Conservation (phyloP, 2,329 filamentous ascomycete genomes). For the Epichloe gansuensis region DNA sequence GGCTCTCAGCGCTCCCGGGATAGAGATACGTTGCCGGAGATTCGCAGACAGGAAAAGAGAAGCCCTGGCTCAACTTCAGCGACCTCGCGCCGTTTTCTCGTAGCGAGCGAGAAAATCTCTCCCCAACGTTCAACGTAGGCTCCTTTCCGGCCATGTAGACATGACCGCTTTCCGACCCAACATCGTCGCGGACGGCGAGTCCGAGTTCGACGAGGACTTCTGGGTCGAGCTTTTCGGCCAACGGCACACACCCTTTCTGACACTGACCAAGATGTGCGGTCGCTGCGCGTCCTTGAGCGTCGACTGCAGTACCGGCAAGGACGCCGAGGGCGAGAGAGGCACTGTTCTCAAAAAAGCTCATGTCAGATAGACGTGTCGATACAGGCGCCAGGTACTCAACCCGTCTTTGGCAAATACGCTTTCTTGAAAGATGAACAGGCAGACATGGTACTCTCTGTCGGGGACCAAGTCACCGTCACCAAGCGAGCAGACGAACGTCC, state of each 20-base stretch:
- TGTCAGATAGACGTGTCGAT: slow-evolving; percentile 59
- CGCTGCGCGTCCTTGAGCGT: slow-evolving; percentile 60
- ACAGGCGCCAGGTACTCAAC: slow-evolving; percentile 50
- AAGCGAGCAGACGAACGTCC: slow-evolving; percentile 37
- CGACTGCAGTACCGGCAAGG: slow-evolving; percentile 52
- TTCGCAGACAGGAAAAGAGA: slow-evolving; percentile 14
- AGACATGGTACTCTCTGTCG: slow-evolving; percentile 31
- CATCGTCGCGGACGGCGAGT: slow-evolving; percentile 50
- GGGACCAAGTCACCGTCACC: slow-evolving; percentile 42
- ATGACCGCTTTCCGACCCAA: slow-evolving; percentile 62
- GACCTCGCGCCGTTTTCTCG: slow-evolving; percentile 62
- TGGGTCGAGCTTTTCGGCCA: slow-evolving; percentile 49
- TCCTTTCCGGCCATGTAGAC: slow-evolving; percentile 41
- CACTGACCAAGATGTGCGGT: slow-evolving; percentile 56
- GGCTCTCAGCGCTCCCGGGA: slow-evolving; percentile 22
- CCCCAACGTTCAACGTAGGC: slow-evolving; percentile 45
- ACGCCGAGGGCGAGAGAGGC: slow-evolving; percentile 43
- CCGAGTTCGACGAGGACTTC: slow-evolving; percentile 57
- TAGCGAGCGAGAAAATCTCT: slow-evolving; percentile 60
- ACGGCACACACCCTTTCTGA: slow-evolving; percentile 25
- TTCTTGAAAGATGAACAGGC: slow-evolving; percentile 32
- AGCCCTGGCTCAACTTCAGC: slow-evolving; percentile 51
- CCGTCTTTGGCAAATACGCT: slow-evolving; percentile 61
- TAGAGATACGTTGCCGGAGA: slow-evolving; percentile 19
- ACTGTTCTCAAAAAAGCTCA: slow-evolving; percentile 55